Base-by-base conservation (phyloP, 148 eudicot genomes). In the Dysphania ambrosioides region DNA sequence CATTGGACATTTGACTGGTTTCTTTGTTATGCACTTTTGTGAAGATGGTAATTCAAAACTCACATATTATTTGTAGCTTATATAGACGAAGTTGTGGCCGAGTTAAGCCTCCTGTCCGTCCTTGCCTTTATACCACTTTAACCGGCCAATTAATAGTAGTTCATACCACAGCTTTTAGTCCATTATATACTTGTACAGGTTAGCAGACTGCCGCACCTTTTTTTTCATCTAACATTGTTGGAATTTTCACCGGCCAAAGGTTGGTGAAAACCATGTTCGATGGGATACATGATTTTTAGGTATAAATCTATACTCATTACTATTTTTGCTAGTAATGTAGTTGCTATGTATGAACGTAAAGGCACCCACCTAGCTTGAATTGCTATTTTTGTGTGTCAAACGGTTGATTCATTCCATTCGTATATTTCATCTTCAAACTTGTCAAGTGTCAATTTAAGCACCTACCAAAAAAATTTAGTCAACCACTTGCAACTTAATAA, bases 371-470 rank as follows among this genome's bases (percentile, higher is more conserved):
- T n/a, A n/a, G n/a, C n/a, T n/a, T n/a, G n/a, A n/a, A n/a, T n/a
- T n/a, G n/a, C n/a, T n/a, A n/a, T n/a, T n/a, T n/a, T n/a, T n/a
- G n/a, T 75, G 75, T 80, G 31, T 51, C 27, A 29, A 31, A 34
- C 18, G 62, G 47, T 77, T 61, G 70, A 62, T 77, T 72, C 23
- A 61, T 70, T 76, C 79, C 71, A 75, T n/a, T 26, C 61, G 29
- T 32, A 47, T 26, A 57, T 51, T 75, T 74, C 49, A 10, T 32
- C 36, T 32, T 72, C 72, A 72, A 40, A 44, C 42, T 9, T 74
- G 70, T 64, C n/a, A n/a, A n/a, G n/a, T n/a, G n/a, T n/a, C 72
- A 79, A 79, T 71, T 80, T 76, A 80, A 80, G 21, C 70, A 75
- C 60, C 66, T 66, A 64, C 56, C 6, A 34, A 34, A n/a, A n/a